Base-by-base conservation (phyloP, 805 yeast genomes). In the Wickerhamiella azyma region DNA sequence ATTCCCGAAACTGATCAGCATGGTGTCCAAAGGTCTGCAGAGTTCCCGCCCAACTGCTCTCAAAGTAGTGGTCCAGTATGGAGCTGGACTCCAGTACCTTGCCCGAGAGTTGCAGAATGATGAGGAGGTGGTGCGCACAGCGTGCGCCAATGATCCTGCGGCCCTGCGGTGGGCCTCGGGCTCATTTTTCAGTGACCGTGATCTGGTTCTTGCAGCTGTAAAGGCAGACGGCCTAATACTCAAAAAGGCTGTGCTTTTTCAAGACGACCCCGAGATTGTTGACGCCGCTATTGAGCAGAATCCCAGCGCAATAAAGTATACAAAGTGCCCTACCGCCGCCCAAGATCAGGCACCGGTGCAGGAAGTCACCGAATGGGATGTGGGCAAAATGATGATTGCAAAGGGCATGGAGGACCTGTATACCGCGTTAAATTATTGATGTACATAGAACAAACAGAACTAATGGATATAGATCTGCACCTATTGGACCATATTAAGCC, bases 41-140 rank as follows among this genome's bases (percentile, higher is more conserved):
- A 13, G 3, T 8, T 11, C 14, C 16, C 33, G 33, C 11, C 6
- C 11, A 7, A n/a, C 8, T 3, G 33, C n/a, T 7, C 33, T 30
- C 16, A 8, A 7, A 2, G 33, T 13, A 16, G 33, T 30, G 8
- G 2, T 5, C 6, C 14, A 30, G 14, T 13, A 30, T 13, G 33
- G 33, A 6, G 33, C 33, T 13, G 33, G 16, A 7, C 33, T 30
- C 9, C 16, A 30, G 16, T 30, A 13, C n/a, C 14, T n/a, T 5
- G 9, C 6, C 33, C 16, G 14, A 2, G 97, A 92, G 65, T 71
- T 92, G 56, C 86, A 81, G 48, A 89, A 92, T 7, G 40, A 37
- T 11, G 17, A 17, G 2, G 40, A 37, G 16, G n/a, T 37, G 9
- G 40, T 37, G 17, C 14, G 10, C 8, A 8, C 17, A 9, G 28